Base-by-base conservation (phyloP, 169 alveolate species). In the Amoebophrya sp. region DNA sequence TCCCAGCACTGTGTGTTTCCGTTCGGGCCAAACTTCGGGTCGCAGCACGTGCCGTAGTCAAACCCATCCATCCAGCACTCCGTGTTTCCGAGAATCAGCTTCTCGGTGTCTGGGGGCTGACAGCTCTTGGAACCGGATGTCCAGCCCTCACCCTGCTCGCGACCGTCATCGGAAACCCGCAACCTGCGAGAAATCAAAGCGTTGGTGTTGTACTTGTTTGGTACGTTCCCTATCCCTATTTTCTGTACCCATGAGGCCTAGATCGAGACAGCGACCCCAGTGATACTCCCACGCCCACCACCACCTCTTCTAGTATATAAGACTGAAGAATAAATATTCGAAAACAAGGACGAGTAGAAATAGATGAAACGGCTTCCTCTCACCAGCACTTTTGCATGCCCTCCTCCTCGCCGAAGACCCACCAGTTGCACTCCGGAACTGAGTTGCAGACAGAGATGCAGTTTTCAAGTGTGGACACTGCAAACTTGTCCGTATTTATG, bases 1-100 rank as follows among this genome's bases (percentile, higher is more conserved):
- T 69, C 88, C 88, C 88, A 69, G 20, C 88, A 69, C 41, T 69
- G 88, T 40, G 88, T 29, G 88, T 69, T 69, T 1, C 88, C 88
- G 41, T 69, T 69, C n/a, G 88, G 88, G 0, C 88, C 88, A 40
- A n/a, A 29, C 41, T 69, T 20, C 15, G 88, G 41, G 88, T 69
- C 88, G 88, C 88, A 69, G 41, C 88, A 69, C 39, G 39, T 20
- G 41, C 29, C 38, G 88, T 69, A 69, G 88, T 29, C 88, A 20
- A 69, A 69, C 29, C 88, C 88, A 20, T 69, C 88, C 41, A 29
- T 29, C 88, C 88, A 69, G 41, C 88, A 69, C 88, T 69, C 88
- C 88, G 88, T n/a, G 88, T 69, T 69, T 1, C 88, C 88, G 41
- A 69, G n/a, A n/a, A 58, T 58, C 23, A 58, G 78, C 23, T 58